Evolutionary conservation across 768 basidiomycete species (phyloP), one percentile per base, ranked within the genome.

Genomic region (Pleurotus pulmonarius): DNA sequence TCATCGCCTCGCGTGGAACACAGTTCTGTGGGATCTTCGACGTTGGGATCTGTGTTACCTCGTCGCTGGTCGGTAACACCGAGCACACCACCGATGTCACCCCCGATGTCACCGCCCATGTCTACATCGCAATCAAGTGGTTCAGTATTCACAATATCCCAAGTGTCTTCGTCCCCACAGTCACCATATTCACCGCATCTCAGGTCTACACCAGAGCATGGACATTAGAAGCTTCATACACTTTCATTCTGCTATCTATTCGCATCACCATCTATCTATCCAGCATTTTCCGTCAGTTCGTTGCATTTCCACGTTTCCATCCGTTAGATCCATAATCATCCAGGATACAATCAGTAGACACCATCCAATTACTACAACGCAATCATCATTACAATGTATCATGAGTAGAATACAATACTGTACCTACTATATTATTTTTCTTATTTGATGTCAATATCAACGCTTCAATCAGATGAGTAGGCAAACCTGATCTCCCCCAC

Each of bases 31-130:
- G 51, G 39, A 11, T 40, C 51, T 9, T 53, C 51, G 0, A 53
- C 51, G 18, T 24, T 53, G 26, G 51, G 51, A n/a, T 38, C 34
- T n/a, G 15, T 53, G 16, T 39, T 53, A 24, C 51, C 51, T 22
- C 16, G 51, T 8, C 34, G 51, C 8, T 53, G 51, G 51, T 53
- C 51, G 11, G 20, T 53, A 15, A 53, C 51, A 24, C 51, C 51
- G 22, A 53, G 38, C 22, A n/a, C 48, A 37, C 48, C 48, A 29
- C 48, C 48, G 3, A 37, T n/a, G 6, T 49, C 48, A 6, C 29
- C 8, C 26, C 48, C 48, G 38, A n/a, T 34, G 34, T 38, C 34
- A 13, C 20, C 51, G 5, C 51, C 51, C 3, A 38, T 20, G 15
- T 43, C 51, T 5, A 53, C n/a, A 16, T 39, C 51, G 40, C 12